Conservation (phyloP, 2,329 filamentous ascomycete species). For the Ophiostoma himal-ulmi region DNA sequence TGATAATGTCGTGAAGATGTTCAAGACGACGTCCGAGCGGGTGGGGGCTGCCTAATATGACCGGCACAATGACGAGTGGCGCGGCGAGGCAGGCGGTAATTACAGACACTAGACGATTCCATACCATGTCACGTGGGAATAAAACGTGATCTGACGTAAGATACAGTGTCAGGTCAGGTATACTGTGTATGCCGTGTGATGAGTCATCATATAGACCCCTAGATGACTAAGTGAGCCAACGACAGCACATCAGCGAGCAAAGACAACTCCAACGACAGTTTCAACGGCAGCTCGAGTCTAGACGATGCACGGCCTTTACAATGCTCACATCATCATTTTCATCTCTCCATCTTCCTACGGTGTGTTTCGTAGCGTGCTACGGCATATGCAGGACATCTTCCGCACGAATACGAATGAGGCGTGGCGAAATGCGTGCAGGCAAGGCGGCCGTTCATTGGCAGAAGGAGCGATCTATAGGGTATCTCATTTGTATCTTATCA, state of each 20-base stretch:
- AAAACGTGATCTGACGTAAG: neutral
- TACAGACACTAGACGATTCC: conserved; percentile 3
- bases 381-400: conserved; percentile 2
- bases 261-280: neutral
- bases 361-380: conserved; percentile 8
- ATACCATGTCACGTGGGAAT: conserved; percentile 9
- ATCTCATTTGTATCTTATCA: neutral
- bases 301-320: no score
- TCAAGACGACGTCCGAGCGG: neutral
- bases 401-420: conserved; percentile 10
- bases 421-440: conserved; percentile 13
- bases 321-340: neutral
- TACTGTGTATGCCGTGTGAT: neutral
- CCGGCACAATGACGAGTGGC: conserved; percentile 21
- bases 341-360: neutral
- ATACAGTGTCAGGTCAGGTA: neutral
- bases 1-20: neutral
- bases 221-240: neutral
- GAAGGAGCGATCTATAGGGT: neutral
- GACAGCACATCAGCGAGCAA: neutral
- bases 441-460: conserved; percentile 15
- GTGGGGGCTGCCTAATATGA: conserved; percentile 12
- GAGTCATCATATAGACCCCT: neutral
- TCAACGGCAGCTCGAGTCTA: neutral
- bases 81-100: conserved; percentile 14